Conservation (phyloP, 345 rosid genomes). For the Eucalyptus camaldulensis region DNA sequence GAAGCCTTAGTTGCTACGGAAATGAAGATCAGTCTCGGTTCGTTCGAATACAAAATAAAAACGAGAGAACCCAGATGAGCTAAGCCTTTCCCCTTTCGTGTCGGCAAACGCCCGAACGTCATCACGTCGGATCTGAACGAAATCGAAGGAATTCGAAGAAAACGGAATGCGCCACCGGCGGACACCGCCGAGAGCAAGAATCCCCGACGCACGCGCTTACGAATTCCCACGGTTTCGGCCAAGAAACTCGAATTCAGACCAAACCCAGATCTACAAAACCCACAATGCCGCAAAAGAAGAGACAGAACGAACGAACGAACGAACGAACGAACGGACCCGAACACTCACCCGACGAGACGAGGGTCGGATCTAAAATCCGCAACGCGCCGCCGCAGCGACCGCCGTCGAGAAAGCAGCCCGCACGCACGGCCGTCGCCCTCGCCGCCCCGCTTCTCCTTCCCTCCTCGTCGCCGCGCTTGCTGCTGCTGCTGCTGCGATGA, state of each 20-base stretch:
- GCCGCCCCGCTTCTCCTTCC: neutral
- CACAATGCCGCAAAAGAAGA: neutral
- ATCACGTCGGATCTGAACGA: neutral
- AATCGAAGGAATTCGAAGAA: neutral
- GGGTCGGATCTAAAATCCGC: constrained; percentile 6
- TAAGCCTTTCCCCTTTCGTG: neutral
- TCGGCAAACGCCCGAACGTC: neutral
- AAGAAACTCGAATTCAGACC: neutral
- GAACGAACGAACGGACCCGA: neutral
- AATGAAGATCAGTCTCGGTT: neutral
- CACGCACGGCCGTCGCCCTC: neutral
- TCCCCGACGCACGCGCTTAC: too few relatives aligned
- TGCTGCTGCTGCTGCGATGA: neutral
- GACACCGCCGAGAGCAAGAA: too few relatives aligned
- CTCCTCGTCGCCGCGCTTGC: neutral
- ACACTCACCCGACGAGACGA: constrained; percentile 4
- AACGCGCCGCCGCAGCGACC: neutral
- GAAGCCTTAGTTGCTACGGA: neutral
- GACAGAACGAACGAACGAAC: neutral
- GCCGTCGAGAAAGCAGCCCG: neutral
- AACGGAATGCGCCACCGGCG: neutral
- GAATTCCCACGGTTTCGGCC: neutral
- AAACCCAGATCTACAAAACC: neutral
- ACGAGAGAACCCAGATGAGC: neutral
- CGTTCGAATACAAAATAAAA: too few relatives aligned